Base-by-base conservation (phyloP, 371 early-diverging fungal species). In the Rhizomucor miehei region DNA sequence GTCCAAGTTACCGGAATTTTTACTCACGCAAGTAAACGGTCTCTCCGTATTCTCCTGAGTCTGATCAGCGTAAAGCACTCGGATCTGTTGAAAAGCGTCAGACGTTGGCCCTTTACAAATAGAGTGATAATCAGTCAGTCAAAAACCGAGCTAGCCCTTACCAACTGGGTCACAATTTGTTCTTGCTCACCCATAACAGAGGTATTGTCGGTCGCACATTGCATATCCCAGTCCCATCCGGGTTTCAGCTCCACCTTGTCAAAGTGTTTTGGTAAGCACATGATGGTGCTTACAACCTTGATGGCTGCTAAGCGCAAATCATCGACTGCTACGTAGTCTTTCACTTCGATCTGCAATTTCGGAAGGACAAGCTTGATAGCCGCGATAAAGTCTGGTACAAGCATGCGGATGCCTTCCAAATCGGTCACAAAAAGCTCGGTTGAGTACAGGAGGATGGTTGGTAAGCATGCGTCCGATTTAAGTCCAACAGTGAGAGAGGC, bases 231-330 rank as follows among this genome's bases (percentile, higher is more conserved):
- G 54, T 73, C 77, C 81, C 81, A 78, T 24, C 75, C 79, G 1
- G 68, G 65, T 41, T 77, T 78, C 11, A 81, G 60, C 23, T 75
- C 73, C 2, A 89, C 82, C 11, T 71, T 74, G 37, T 86, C 84
- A 59, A 87, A 88, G 60, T 83, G 85, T 63, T 89, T 89, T 0
- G 87, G 87, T n/a, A 88, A 45, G 40, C 85, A 84, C 74, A 89
- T 79, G 41, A 89, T 76, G 2, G 84, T 77, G 12, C 86, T 82
- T 3, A 85, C 59, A 0, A 90, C 79, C 54, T 78, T 81, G 54
- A 87, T 77, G 3, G 88, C 86, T 12, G 85, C 85, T 20, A 85
- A 61, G 44, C 90, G 69, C 25, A 91, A 54, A 35, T 83, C 84
- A 29, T 90, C 89, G 20, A 86, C 55, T 3, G 83, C 60, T 10